Evolutionary conservation across 2,329 filamentous ascomycete species (phyloP), one percentile per base, ranked within the genome.

Genomic region (Pseudocercospora macadamiae): DNA sequence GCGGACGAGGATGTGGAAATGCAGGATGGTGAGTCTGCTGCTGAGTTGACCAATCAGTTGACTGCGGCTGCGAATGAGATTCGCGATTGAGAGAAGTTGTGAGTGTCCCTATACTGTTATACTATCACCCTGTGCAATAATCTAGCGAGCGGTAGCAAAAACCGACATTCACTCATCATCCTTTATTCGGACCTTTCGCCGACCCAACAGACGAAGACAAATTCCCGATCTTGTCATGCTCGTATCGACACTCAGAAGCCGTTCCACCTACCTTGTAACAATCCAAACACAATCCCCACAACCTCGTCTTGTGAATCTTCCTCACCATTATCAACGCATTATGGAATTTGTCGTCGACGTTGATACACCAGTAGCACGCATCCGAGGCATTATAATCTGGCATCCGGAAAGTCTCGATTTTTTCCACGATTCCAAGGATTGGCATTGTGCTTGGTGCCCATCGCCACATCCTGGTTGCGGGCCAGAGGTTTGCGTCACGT

Each of bases 271-370:
- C 59, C 42, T 61, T 65, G 55, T 68, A 69, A 52, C 70, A 72
- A 45, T 72, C 70, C 54, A 70, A 56, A 54, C 70, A 72, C 32
- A 71, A 30, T 7, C 69, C 70, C 69, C 69, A 71, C 18, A 72
- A 47, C 21, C 44, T 30, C 18, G 65, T 63, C 32, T 52, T 55
- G 19, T 70, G 67, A 59, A 66, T 49, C 36, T 55, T 48, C 55
- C 59, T 61, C 47, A 70, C 64, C 8, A 66, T 10, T 12, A 53
- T 51, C 44, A 70, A 14, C 12, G 62, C 58, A 19, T 49, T 52
- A 1, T 37, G 61, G 44, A 72, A 70, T 6, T 51, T 49, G 16
- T 59, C 59, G 23, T 66, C 66, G 3, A 68, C 56, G 42, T 64
- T 58, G 28, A 62, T 48, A 58, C 70, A 71, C 61, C 66, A 70